phyloP scores from a whole-genome alignment of 768 basidiomycete species.

The Imleria badia region DNA sequence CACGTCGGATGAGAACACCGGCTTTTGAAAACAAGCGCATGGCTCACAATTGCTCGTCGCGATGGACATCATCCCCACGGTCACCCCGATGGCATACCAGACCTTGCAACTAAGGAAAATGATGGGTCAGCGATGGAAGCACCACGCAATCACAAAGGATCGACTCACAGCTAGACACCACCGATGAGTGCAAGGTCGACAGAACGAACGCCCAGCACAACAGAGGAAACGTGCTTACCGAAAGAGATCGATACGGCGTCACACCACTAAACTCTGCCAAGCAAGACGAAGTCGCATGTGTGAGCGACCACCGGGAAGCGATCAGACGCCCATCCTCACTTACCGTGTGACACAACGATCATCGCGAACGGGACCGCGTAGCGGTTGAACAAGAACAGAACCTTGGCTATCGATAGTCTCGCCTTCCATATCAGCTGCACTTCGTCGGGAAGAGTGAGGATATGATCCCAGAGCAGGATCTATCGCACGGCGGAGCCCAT shows the following conservation, averaged over 20 bases:
- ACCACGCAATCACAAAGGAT: background rate
- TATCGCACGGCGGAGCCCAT: background rate
- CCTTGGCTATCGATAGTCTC: slow-evolving; percentile 26
- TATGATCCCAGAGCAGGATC: slow-evolving; percentile 36
- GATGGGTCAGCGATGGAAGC: background rate
- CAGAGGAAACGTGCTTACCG: slow-evolving; percentile 10
- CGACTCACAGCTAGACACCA: slow-evolving; percentile 18
- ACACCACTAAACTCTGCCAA: slow-evolving; percentile 26
- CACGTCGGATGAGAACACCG: background rate
- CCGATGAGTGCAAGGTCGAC: background rate
- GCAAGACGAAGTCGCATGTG: background rate
- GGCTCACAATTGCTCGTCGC: slow-evolving; percentile 37
- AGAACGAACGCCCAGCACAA: background rate
- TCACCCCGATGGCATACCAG: slow-evolving; percentile 17
- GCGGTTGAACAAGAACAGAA: slow-evolving; percentile 35
- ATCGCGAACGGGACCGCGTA: slow-evolving; percentile 34
- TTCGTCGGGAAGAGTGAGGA: slow-evolving; percentile 35
- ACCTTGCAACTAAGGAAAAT: slow-evolving; percentile 24
- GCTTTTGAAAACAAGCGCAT: background rate
- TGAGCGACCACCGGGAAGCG: background rate
- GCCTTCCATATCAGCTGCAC: slow-evolving; percentile 34
- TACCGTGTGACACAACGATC: slow-evolving; percentile 31
- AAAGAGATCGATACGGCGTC: slow-evolving; percentile 6
- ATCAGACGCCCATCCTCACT: slow-evolving; percentile 2
- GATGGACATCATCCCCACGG: slow-evolving; percentile 37